Percentiles rank a stretch among this genome's conserved stretches.
Evolutionary conservation across 129 eudicot species (phyloP).

Genomic region (Flaveria linearis): DNA sequence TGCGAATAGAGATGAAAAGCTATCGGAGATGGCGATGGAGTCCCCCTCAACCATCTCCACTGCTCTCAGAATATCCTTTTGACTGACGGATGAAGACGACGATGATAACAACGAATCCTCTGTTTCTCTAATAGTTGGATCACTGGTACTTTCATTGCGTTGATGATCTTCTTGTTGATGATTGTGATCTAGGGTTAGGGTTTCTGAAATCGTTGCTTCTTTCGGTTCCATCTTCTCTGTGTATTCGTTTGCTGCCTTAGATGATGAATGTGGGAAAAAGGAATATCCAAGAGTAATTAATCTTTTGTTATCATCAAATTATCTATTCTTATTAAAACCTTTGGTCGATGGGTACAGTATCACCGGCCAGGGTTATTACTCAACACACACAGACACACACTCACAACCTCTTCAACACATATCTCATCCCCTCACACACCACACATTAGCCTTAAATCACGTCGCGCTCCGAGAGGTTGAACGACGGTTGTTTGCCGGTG

Average conservation of each 20-base stretch:
- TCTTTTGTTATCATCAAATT: too few species aligned
- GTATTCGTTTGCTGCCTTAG: not conserved
- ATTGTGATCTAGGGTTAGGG: conserved; percentile 37
- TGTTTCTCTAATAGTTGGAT: conserved; percentile 18
- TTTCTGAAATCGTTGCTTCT: conserved; percentile 31
- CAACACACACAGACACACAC: too few species aligned
- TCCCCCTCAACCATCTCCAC: conserved; percentile 79
- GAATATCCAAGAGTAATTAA: too few species aligned
- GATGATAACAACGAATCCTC: not conserved
- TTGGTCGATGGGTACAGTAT: too few species aligned
- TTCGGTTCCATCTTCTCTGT: conserved; percentile 27
- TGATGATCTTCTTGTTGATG: not conserved
- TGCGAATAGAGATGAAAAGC: conserved; percentile 77
- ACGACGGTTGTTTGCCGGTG: too few species aligned
- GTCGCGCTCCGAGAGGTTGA: too few species aligned
- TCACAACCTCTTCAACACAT: too few species aligned
- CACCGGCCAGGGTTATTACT: too few species aligned
- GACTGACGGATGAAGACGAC: conserved; percentile 32
- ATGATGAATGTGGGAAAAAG: too few species aligned
- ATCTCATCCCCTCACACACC: too few species aligned
- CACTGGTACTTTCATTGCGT: not conserved
- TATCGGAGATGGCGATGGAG: conserved; percentile 80
- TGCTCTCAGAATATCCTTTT: conserved; percentile 63
- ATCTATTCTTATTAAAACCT: too few species aligned
- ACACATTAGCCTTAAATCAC: too few species aligned